A percentile compares a stretch with the other conserved stretches of the same genome.
These are phyloP conservation scores for Rhizopus stolonifer DNA, from an alignment of 371 early-diverging fungal genomes.

Conservation along the genomic window DNA sequence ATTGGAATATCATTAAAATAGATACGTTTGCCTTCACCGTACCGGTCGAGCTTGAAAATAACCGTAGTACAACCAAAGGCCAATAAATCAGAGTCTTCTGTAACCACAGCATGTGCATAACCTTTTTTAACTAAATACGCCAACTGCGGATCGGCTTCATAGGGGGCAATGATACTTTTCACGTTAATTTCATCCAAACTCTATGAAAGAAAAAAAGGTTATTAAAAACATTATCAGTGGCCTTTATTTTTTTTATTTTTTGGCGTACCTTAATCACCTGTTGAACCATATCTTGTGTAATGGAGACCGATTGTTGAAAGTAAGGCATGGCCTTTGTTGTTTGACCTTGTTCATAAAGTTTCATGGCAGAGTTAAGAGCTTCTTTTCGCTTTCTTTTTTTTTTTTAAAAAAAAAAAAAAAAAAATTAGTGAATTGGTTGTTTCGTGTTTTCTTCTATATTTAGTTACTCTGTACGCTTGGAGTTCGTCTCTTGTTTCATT, in stretches of 20 bases:
- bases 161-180: conserved; percentile 92
- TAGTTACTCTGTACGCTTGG: conserved; percentile 58
- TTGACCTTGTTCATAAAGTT: conserved; percentile 51
- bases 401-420: neutral
- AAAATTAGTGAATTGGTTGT: no score
- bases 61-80: conserved; percentile 90
- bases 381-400: conserved; percentile 54
- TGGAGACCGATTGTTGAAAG: conserved; percentile 72
- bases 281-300: conserved; percentile 79
- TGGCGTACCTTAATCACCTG: conserved; percentile 62
- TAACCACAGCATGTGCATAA: conserved; percentile 79
- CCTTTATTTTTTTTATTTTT: neutral
- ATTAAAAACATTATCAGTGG: neutral
- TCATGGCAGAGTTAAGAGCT: conserved; percentile 50
- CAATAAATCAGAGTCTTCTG: conserved; percentile 98
- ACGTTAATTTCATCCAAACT: conserved; percentile 67
- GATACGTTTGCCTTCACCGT: conserved; percentile 71
- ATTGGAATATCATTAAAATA: neutral
- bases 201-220: conserved; percentile 22
- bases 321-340: conserved; percentile 62
- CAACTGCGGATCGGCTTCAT: conserved; percentile 99
- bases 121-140: conserved; percentile 78
- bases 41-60: conserved; percentile 74
- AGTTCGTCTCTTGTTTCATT: conserved; percentile 79
- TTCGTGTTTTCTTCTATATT: neutral